Evolutionary conservation across 2,329 filamentous ascomycete species (phyloP), one percentile per base, ranked within the genome.

Genomic region (Pseudocercospora cruenta): DNA sequence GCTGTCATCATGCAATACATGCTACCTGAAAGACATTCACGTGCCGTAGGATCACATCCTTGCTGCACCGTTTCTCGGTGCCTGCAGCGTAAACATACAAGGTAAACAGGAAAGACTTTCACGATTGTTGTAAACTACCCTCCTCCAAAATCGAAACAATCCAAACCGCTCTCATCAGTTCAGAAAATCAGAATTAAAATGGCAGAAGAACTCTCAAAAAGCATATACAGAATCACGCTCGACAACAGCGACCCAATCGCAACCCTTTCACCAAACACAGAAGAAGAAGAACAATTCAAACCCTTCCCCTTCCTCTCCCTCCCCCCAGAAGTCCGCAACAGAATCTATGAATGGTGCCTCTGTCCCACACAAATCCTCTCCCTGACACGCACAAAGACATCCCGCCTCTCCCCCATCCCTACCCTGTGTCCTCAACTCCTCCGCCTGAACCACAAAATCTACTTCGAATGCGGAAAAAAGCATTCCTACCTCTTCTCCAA

Each of bases 401-500:
- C 70, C 54, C 71, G 69, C 36, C 58, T 64, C 33, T 59, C 69
- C 19, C 66, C 72, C 31, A 33, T 10, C 0, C 74, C 73, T 9
- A 31, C 22, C 67, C 71, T 84, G 19, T 72, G 80, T 63, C 76
- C 80, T 2, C 68, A 73, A 16, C 78, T 83, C 36, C 76, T 83
- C 1, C 65, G 69, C 4, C 80, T 80, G 9, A 81, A 78, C 70
- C 75, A 70, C 16, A 75, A 76, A 45, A 77, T 81, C 69, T 68
- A 80, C 71, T 22, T 70, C 24, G 82, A 83, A 76, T 54, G 49
- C 49, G 49, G 49, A 2, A 7, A 14, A 79, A 79, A n/a, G 2
- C 24, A 33, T 0, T 68, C 70, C 2, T 71, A 75, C 19, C 74
- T 84, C 8, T 74, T 85, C 14, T 84, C 83, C 69, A 75, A 76